Base-by-base conservation (phyloP, 2,329 filamentous ascomycete genomes). In the Colletotrichum plurivorum region DNA sequence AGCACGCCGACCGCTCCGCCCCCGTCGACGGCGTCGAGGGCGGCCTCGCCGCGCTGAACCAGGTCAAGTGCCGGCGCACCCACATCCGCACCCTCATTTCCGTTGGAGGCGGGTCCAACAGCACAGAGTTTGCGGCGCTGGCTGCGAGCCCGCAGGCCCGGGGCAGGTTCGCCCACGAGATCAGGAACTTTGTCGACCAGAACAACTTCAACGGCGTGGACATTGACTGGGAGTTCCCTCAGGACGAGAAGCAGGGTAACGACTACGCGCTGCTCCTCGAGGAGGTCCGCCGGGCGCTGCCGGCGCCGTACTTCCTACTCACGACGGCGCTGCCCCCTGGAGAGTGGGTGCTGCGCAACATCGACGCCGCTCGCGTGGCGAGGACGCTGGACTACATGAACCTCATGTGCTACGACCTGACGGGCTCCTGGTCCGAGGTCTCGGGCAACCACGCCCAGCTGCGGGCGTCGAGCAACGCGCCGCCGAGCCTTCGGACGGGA, bases 361-460 rank as follows among this genome's bases (percentile, higher is more conserved):
- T 92, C 74, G 84, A 91, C 71, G 79, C 92, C 4, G 73, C 73
- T 3, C 79, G 83, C 12, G 86, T 87, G 2, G 82, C 85, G 2
- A 72, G 81, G 4, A 79, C 88, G 45, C 82, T 92, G 53, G 89
- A 92, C 76, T 82, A 87, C 73, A 80, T 92, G 70, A 92, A 92
- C 74, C 81, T 93, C 52, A 93, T 93, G 91, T 84, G 86, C 13
- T 93, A 93, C 75, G 90, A 93, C 76, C 92, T 92, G 72, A 84
- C 86, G 0, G 90, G 90, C 0, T 84, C 88, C 8, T 92, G 90
- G 90, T 85, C 84, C 2, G 77, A 82, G 22, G 84, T 87, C 36
- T 87, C 85, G 10, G 90, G 90, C 13, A 89, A 92, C 74, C 90
- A 92, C 45, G 88, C 90, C 2, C 89, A 91, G 74, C 84, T 93